A percentile compares a stretch with the other conserved stretches of the same genome.
phyloP scores from a whole-genome alignment of 805 yeast species.

The Isabelozyma gotoi region DNA sequence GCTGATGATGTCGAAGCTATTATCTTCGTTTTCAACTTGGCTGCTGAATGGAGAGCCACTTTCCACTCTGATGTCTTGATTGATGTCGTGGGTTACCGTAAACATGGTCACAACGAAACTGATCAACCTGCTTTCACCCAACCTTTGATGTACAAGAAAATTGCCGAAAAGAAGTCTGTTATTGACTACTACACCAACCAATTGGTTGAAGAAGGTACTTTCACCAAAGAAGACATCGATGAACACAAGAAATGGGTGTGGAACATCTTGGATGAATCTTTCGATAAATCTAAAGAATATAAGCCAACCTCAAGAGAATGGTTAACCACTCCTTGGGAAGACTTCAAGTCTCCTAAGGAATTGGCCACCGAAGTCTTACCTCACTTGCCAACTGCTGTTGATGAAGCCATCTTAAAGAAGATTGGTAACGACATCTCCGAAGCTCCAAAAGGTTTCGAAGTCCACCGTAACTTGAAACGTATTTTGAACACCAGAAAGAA shows the following conservation, averaged over 20 bases:
- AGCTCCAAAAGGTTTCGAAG: slow-evolving; percentile 84
- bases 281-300: slow-evolving; percentile 84
- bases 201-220: slow-evolving; percentile 82
- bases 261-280: slow-evolving; percentile 88
- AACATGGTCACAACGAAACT: slow-evolving; percentile 98
- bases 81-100: slow-evolving; percentile 98
- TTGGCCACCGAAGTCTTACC: slow-evolving; percentile 94
- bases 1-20: slow-evolving; percentile 97
- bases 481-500: slow-evolving; percentile 85
- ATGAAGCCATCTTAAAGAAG: slow-evolving; percentile 64
- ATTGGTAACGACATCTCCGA: slow-evolving; percentile 79
- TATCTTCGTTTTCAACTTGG: slow-evolving; percentile 87
- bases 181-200: slow-evolving; percentile 81
- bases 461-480: slow-evolving; percentile 95
- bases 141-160: slow-evolving; percentile 93
- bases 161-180: slow-evolving; percentile 86
- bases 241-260: slow-evolving; percentile 99
- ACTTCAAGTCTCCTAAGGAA: slow-evolving; percentile 96
- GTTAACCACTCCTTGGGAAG: slow-evolving; percentile 99
- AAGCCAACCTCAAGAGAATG: slow-evolving; percentile 92
- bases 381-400: slow-evolving; percentile 92
- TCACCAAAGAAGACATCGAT: slow-evolving; percentile 84
- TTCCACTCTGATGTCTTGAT: slow-evolving; percentile 96
- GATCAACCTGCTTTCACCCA: slow-evolving; percentile 99
- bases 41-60: slow-evolving; percentile 97